A percentile compares a stretch with the other conserved stretches of the same genome.
These are phyloP conservation scores for Nothomitra cinnamomea DNA, from an alignment of 2,329 filamentous ascomycete species.

Conservation along the genomic window DNA sequence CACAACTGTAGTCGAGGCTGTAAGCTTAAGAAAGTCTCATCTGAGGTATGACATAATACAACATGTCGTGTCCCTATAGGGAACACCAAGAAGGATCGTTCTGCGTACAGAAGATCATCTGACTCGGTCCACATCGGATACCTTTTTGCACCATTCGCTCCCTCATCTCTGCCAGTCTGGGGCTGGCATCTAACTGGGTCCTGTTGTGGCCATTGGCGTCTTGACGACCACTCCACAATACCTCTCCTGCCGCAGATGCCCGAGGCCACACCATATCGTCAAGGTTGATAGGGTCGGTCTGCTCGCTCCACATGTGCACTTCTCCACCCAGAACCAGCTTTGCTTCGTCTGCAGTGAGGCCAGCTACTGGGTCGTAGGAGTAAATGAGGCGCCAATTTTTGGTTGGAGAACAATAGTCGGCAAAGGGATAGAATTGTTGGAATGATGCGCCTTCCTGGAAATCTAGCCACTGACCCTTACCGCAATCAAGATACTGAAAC, in stretches of 20 bases:
- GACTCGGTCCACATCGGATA: constrained; percentile 45
- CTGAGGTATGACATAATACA: constrained; percentile 53
- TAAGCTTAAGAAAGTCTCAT: constrained; percentile 36
- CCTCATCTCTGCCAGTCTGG: constrained; percentile 56
- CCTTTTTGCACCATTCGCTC: constrained; percentile 57
- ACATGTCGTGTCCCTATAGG: constrained; percentile 39
- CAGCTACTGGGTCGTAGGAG: constrained; percentile 54
- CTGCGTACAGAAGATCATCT: constrained; percentile 59
- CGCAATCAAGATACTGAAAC: constrained; percentile 62
- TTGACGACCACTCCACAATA: constrained; percentile 59
- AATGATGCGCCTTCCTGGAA: constrained; percentile 40
- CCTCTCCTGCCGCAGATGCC: constrained; percentile 55
- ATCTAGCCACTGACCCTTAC: constrained; percentile 63
- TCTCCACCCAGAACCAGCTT: constrained; percentile 67
- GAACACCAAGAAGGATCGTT: constrained; percentile 31
- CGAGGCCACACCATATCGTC: constrained; percentile 68
- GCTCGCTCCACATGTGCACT: constrained; percentile 65
- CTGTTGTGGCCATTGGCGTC: constrained; percentile 53
- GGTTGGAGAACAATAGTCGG: constrained; percentile 63
- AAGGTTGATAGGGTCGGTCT: constrained; percentile 57
- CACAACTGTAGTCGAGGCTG: too few relatives aligned
- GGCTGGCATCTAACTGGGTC: constrained; percentile 31
- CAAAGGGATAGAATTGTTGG: constrained; percentile 46
- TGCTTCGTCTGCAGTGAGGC: constrained; percentile 35
- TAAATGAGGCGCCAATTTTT: constrained; percentile 76